Conservation (phyloP, 495 filamentous ascomycete genomes). For the Tetracladium marchalianum region DNA sequence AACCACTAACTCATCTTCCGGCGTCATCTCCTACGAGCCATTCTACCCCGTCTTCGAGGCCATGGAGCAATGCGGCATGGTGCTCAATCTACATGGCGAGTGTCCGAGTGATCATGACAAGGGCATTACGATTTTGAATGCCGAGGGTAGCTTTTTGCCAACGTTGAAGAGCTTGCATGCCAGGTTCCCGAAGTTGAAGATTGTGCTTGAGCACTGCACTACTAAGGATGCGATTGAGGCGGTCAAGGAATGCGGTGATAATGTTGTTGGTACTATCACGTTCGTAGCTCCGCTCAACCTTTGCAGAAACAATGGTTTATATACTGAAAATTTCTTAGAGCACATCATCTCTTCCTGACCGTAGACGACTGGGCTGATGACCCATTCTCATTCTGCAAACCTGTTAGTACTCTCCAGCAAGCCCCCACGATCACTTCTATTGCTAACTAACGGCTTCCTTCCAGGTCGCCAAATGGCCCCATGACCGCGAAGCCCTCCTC, state of each 20-base stretch:
- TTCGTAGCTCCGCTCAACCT: not conserved
- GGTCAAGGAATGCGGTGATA: constrained; percentile 64
- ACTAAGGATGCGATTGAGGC: constrained; percentile 72
- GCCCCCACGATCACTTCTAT: constrained; percentile 3
- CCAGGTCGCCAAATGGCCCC: constrained; percentile 47
- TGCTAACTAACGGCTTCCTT: not conserved
- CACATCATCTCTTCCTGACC: constrained; percentile 64
- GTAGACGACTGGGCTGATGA: constrained; percentile 56
- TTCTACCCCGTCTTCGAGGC: constrained; percentile 73
- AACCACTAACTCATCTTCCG: constrained; percentile 78
- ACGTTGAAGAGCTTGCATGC: constrained; percentile 59
- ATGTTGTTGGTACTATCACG: constrained; percentile 62
- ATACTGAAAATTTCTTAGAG: constrained; percentile 30
- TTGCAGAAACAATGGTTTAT: not conserved
- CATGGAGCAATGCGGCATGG: constrained; percentile 50
- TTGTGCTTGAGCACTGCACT: constrained; percentile 62
- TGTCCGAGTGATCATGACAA: constrained; percentile 44
- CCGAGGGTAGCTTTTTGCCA: constrained; percentile 75
- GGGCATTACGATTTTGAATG: constrained; percentile 63
- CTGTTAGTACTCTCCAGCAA: constrained; percentile 16
- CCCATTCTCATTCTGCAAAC: constrained; percentile 66
- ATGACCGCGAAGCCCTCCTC: constrained; percentile 57
- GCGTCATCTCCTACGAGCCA: constrained; percentile 60
- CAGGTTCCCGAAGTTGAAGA: constrained; percentile 52
- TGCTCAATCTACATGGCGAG: constrained; percentile 54